Base-by-base conservation (phyloP, 2,329 filamentous ascomycete species). In the Elsinoe batatas region DNA sequence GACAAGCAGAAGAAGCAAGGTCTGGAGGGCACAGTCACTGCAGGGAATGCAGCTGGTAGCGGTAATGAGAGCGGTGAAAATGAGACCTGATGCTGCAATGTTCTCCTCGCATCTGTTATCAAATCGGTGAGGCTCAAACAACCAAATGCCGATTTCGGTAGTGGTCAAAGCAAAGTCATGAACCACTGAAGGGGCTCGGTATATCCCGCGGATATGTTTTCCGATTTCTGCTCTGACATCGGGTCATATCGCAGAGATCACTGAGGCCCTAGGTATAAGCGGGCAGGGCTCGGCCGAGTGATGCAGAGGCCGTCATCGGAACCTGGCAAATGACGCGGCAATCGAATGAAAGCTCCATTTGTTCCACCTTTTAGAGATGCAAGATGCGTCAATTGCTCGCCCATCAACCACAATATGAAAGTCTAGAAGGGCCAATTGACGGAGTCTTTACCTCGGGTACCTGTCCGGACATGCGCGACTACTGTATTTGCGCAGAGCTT, bases 1-100 rank as follows among this genome's bases (percentile, higher is more conserved):
- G 67, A 68, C 30, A 67, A 67, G 60, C 66, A 64, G 8, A 68
- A 67, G 61, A 68, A 67, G 56, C 47, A 38, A 18, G 30, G 4
- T n/a, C 6, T 13, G 17, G 17, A 33, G 3, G 44, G n/a, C 3
- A 44, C 36, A 17, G 38, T 10, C n/a, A 22, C 13, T 15, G 55
- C 20, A 10, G 53, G 12, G 1, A 40, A 30, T 18, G 56, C 3
- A 26, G 53, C 12, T 17, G 53, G 30, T 5, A 26, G 17, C 3
- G 42, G 42, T 13, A 30, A 11, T 18, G 32, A 40, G 20, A 26
- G 35, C 30, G 18, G 15, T 20, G 33, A 20, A 17, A 51, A 18
- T 36, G 46, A 50, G 20, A 36, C 5, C 11, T 36, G 47, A 35
- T 30, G 7, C 7, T 15, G 26, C 8, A n/a, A 18, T 49, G 10